phyloP scores from a whole-genome alignment of 2,329 filamentous ascomycete genomes.

The Coniella vitis region DNA sequence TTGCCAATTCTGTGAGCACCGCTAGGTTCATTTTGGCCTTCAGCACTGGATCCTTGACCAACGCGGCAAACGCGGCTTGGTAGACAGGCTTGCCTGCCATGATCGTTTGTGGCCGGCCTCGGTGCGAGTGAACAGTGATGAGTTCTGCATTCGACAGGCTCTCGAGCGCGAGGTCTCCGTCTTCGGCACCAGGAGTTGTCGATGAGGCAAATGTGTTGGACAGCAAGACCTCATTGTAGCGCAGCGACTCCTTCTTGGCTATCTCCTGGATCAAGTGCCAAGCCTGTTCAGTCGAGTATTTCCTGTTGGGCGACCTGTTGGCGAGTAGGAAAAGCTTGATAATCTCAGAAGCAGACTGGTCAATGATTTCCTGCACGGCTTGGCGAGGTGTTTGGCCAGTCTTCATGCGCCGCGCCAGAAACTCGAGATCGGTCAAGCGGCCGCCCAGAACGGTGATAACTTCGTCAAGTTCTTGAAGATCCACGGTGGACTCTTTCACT shows the following conservation, averaged over 20 bases:
- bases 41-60: constrained; percentile 67
- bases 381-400: constrained; percentile 74
- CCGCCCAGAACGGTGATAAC: constrained; percentile 81
- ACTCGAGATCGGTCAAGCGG: constrained; percentile 91
- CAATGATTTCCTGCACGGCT: constrained; percentile 82
- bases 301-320: constrained; percentile 39
- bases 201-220: constrained; percentile 65
- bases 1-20: constrained; percentile 60
- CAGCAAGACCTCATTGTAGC: constrained; percentile 82
- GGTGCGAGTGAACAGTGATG: constrained; percentile 64
- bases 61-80: constrained; percentile 68
- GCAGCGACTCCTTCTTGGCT: constrained; percentile 58
- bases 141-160: constrained; percentile 80
- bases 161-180: constrained; percentile 70
- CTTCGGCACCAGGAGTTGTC: constrained; percentile 37
- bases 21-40: constrained; percentile 66
- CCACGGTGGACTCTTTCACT: constrained; percentile 32
- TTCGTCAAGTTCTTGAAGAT: constrained; percentile 67
- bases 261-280: constrained; percentile 83
- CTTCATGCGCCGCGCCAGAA: constrained; percentile 82
- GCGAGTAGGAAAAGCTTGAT: constrained; percentile 85
- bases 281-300: constrained; percentile 79
- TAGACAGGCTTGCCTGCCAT: constrained; percentile 81
- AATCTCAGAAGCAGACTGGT: constrained; percentile 83
- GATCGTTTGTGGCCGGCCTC: constrained; percentile 72